Conservation (phyloP, 176 grass and related monocot species). For the Puya raimondii region DNA sequence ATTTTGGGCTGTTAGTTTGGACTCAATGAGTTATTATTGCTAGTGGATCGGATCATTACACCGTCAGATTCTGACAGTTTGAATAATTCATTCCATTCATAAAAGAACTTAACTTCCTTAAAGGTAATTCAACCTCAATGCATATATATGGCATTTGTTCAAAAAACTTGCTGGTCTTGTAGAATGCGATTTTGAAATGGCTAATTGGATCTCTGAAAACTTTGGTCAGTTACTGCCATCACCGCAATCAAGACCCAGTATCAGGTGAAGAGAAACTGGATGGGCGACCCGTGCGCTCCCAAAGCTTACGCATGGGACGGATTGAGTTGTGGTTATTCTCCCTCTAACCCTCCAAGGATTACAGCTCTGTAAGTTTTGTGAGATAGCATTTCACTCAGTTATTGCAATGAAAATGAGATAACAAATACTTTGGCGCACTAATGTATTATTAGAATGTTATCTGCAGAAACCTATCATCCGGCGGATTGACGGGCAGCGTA, state of each 20-base stretch:
- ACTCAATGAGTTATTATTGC: too few species aligned
- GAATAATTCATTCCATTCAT: too few species aligned
- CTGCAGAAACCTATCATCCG: conserved; percentile 11
- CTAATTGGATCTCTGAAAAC: too few species aligned
- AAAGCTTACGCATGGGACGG: conserved; percentile 3
- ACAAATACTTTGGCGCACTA: background rate
- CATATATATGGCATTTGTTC: too few species aligned
- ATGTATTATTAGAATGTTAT: background rate
- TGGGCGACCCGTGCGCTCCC: conserved; percentile 6
- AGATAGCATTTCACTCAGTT: background rate
- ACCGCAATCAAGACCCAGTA: background rate
- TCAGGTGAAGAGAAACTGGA: conserved; percentile 10
- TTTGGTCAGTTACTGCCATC: conserved; percentile 1
- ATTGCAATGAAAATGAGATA: background rate
- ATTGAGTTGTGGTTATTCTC: background rate
- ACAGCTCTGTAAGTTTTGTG: background rate
- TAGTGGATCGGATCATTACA: too few species aligned
- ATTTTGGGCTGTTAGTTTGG: too few species aligned
- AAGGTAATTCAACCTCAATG: too few species aligned
- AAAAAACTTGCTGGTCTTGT: too few species aligned
- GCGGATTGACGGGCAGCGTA: conserved; percentile 1
- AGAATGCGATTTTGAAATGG: too few species aligned
- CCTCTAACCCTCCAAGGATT: background rate
- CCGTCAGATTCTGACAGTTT: too few species aligned
- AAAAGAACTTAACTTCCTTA: too few species aligned